Evolutionary conservation across 305 asterid genomes (phyloP).

Genomic region (Rubia tinctorum): DNA sequence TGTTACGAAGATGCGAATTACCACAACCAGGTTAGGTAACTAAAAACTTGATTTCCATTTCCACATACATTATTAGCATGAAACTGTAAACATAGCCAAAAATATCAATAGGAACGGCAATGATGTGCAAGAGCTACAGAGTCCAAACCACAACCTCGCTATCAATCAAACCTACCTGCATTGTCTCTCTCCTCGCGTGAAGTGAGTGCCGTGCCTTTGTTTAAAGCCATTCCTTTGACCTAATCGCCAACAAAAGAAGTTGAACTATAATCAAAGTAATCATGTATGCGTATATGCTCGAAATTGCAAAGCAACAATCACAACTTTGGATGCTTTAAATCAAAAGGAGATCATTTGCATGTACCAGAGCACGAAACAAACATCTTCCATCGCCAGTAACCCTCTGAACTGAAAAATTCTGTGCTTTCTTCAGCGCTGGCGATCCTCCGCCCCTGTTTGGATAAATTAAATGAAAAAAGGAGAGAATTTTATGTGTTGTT

Average conservation of each 20-base stretch:
- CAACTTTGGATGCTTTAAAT: neutral
- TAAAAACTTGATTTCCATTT: neutral
- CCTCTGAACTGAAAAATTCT: constrained; percentile 62
- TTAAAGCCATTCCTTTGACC: constrained; percentile 96
- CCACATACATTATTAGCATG: neutral
- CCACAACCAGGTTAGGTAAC: neutral
- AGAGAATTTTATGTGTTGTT: neutral
- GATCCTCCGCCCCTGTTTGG: constrained; percentile 45
- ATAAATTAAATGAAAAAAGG: neutral
- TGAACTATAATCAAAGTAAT: neutral
- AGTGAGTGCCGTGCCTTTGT: constrained; percentile 66
- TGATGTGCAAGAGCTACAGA: neutral
- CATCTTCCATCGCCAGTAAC: constrained; percentile 96
- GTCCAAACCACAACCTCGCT: neutral
- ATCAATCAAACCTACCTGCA: constrained; percentile 57
- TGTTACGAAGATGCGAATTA: constrained; percentile 12
- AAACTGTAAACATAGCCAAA: neutral
- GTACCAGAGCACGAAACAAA: constrained; percentile 89
- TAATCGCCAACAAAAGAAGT: constrained; percentile 28
- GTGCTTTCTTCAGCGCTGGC: constrained; percentile 66
- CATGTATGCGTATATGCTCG: neutral
- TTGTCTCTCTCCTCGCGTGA: constrained; percentile 70
- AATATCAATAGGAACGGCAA: neutral
- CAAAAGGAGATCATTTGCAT: constrained; percentile 11
- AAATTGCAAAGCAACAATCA: neutral